phyloP scores from a whole-genome alignment of 495 filamentous ascomycete genomes.

The Glarea lozoyensis region DNA sequence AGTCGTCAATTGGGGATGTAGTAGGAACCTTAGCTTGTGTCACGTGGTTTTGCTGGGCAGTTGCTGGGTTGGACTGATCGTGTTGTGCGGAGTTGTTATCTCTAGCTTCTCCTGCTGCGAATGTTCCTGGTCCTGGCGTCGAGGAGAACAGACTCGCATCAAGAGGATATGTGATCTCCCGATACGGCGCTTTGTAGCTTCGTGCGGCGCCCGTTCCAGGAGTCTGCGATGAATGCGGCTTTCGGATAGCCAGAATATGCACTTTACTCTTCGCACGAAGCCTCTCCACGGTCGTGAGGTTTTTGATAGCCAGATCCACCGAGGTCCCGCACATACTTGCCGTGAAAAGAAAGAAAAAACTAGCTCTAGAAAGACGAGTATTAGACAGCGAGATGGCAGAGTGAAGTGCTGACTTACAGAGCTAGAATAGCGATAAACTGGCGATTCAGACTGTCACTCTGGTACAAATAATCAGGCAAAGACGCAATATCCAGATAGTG shows the following conservation, averaged over 20 bases:
- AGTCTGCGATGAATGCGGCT: slow-evolving; percentile 2
- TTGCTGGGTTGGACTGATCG: not conserved
- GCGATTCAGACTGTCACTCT: slow-evolving; percentile 11
- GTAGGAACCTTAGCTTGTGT: not conserved
- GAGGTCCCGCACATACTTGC: slow-evolving; percentile 64
- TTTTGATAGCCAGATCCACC: slow-evolving; percentile 55
- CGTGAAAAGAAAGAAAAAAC: slow-evolving; percentile 68
- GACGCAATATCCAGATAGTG: not conserved
- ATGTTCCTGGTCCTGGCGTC: not conserved
- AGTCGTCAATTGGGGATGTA: not conserved
- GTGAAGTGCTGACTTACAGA: slow-evolving; percentile 32
- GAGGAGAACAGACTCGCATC: not conserved
- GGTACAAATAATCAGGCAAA: slow-evolving; percentile 1
- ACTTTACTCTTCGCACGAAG: slow-evolving; percentile 51
- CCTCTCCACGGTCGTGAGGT: slow-evolving; percentile 77
- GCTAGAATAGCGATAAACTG: slow-evolving; percentile 48
- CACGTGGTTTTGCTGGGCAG: not conserved
- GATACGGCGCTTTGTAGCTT: slow-evolving; percentile 1
- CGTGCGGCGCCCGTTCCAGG: not conserved
- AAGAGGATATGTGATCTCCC: slow-evolving; percentile 17
- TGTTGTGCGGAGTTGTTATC: too few species aligned
- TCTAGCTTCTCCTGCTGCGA: too few species aligned
- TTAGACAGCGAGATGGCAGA: not conserved
- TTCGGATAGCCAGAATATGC: slow-evolving; percentile 60
- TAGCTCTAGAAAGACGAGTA: slow-evolving; percentile 22